phyloP scores from a whole-genome alignment of 2,329 filamentous ascomycete genomes.

The Pezicula neosporulosa region DNA sequence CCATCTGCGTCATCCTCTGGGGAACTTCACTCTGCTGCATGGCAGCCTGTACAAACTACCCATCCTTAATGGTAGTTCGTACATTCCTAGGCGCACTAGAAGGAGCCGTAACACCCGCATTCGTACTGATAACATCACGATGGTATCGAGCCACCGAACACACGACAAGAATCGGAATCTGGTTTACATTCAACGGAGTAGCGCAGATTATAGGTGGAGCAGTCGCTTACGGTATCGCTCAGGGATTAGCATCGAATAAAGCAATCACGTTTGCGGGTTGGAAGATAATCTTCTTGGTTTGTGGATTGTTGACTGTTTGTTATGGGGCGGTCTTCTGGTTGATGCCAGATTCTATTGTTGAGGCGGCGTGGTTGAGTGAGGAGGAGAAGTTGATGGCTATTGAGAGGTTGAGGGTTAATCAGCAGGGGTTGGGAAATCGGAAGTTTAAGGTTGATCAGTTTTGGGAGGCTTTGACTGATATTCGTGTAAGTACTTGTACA shows the following conservation, averaged over 20 bases:
- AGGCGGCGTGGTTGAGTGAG: slow-evolving; percentile 21
- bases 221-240: slow-evolving; percentile 45
- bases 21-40: slow-evolving; percentile 55
- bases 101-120: slow-evolving; percentile 62
- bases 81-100: slow-evolving; percentile 65
- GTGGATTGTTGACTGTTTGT: too few species aligned
- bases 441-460: slow-evolving; percentile 46
- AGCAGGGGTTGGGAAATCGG: slow-evolving; percentile 48
- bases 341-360: background rate
- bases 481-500: background rate
- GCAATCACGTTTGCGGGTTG: too few species aligned
- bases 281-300: too few species aligned
- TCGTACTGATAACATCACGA: slow-evolving; percentile 60
- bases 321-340: too few species aligned
- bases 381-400: slow-evolving; percentile 40
- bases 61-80: slow-evolving; percentile 56
- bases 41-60: slow-evolving; percentile 54
- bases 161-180: slow-evolving; percentile 54
- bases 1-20: slow-evolving; percentile 55
- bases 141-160: slow-evolving; percentile 70
- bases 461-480: slow-evolving; percentile 40
- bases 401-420: slow-evolving; percentile 49
- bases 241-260: background rate
- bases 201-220: slow-evolving; percentile 58
- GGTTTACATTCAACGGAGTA: slow-evolving; percentile 63